Base-by-base conservation (phyloP, 306 rosid species). In the Erythrophleum fordii region DNA sequence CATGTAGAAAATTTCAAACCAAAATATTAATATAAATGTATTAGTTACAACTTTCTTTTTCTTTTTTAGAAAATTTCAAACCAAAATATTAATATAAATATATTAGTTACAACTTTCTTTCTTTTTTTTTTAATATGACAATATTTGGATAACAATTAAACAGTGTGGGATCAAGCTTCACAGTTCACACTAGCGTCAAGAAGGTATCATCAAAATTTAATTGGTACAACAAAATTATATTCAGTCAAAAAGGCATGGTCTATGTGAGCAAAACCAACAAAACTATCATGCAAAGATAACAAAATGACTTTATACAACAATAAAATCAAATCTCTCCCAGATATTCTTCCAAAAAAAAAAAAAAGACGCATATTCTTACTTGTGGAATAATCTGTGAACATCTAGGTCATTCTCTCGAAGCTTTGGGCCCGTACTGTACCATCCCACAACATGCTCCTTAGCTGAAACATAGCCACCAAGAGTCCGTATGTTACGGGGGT, bases 371-470 rank as follows among this genome's bases (percentile, higher is more conserved):
- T 65, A 11, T 20, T 20, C 72, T 37, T 80, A 88, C 94, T 88
- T 82, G 81, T 90, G 88, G 80, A 90, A 88, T 75, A 88, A 75
- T 10, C 86, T 75, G 72, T 90, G 94, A 74, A 90, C 78, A 49
- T 90, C 92, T 10, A 85, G 82, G 61, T 90, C 94, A 83, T 88
- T 90, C 60, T 88, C 91, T 20, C 88, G 74, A n/a, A 90, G 78
- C 76, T 88, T 82, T 2, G 92, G 92, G 8, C 94, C 94, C 1
- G 92, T 90, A 61, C 94, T 87, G 64, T 90, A 90, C 94, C 94
- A 90, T 56, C 94, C 94, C n/a, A 90, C 86, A 1, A 90, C 85
- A 0, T 90, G 92, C 85, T 90, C 94, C 83, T 87, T 90, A 17
- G 94, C 92, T 90, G 85, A 74, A 82, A 59, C 29, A 72, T 20